These are phyloP conservation scores for Ulota crispa DNA, from an alignment of 225 moss, liverwort and hornwort species.

Conservation along the genomic window DNA sequence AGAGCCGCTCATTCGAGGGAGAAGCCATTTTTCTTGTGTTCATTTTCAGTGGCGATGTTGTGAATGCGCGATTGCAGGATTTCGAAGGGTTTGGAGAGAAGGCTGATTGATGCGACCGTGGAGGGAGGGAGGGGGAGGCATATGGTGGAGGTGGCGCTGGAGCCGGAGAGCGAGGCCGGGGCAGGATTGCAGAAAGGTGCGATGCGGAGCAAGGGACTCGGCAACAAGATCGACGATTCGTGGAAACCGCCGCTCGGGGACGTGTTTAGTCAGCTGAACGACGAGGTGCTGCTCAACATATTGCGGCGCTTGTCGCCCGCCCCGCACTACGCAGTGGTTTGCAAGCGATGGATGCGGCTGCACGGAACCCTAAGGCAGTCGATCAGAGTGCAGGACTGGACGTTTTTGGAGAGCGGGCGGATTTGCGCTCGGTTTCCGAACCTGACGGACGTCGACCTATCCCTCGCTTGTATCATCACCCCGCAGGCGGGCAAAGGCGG, in stretches of 20 bases:
- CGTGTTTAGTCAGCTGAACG: slow-evolving; percentile 44
- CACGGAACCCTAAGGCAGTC: slow-evolving; percentile 62
- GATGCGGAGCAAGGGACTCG: slow-evolving; percentile 69
- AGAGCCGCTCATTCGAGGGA: background rate
- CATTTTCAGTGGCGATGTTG: background rate
- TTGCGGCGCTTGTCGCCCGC: slow-evolving; percentile 49
- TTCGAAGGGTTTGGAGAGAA: background rate
- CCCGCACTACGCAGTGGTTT: slow-evolving; percentile 61
- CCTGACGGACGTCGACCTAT: slow-evolving; percentile 79
- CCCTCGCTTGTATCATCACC: slow-evolving; percentile 66
- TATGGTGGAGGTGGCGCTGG: slow-evolving; percentile 43
- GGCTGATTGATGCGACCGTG: slow-evolving; percentile 16
- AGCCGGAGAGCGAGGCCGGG: slow-evolving; percentile 35
- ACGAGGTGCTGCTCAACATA: slow-evolving; percentile 49
- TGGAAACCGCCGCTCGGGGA: slow-evolving; percentile 60
- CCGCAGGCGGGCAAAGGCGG: slow-evolving; percentile 41
- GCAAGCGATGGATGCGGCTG: slow-evolving; percentile 85
- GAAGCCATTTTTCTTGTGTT: background rate
- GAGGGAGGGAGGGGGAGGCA: slow-evolving; percentile 2
- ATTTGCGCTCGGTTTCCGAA: slow-evolving; percentile 72
- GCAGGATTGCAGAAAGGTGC: slow-evolving; percentile 30
- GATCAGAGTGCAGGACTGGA: slow-evolving; percentile 80
- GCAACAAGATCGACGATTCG: slow-evolving; percentile 68
- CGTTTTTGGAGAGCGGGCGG: slow-evolving; percentile 82
- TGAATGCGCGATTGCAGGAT: slow-evolving; percentile 15